Conservation (phyloP, 441 rosid species). For the Eutrema salsugineum region DNA sequence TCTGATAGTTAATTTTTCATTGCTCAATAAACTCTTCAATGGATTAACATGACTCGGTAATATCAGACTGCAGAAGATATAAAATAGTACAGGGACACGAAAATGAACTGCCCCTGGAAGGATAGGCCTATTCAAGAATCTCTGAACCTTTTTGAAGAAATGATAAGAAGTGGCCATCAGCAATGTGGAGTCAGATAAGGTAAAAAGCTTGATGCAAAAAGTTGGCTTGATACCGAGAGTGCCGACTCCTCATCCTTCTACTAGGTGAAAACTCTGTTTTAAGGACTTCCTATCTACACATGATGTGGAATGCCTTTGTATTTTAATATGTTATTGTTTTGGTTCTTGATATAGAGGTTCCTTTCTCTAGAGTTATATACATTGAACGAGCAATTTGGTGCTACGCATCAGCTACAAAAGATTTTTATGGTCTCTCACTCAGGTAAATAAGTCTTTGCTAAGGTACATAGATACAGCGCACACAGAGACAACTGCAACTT, state of each 20-base stretch:
- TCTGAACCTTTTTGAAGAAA: no score
- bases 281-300: not conserved
- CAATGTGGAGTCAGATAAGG: not conserved
- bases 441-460: not conserved
- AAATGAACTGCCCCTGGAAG: slow-evolving; percentile 94
- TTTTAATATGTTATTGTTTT: not conserved
- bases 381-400: no score
- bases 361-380: not conserved
- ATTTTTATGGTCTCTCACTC: not conserved
- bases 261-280: not conserved
- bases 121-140: no score
- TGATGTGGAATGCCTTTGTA: not conserved
- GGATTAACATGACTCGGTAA: not conserved
- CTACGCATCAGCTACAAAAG: no score
- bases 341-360: not conserved
- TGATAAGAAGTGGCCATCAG: slow-evolving; percentile 26
- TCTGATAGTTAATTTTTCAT: no score
- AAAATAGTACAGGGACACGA: slow-evolving; percentile 83
- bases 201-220: not conserved
- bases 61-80: slow-evolving; percentile 76
- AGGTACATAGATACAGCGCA: not conserved
- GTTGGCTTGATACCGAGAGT: not conserved
- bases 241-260: not conserved
- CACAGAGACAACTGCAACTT: not conserved
- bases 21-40: no score